Evolutionary conservation across 805 yeast genomes (phyloP), one percentile per base, ranked within the genome.

Genomic region (Sporopachydermia lactativora): DNA sequence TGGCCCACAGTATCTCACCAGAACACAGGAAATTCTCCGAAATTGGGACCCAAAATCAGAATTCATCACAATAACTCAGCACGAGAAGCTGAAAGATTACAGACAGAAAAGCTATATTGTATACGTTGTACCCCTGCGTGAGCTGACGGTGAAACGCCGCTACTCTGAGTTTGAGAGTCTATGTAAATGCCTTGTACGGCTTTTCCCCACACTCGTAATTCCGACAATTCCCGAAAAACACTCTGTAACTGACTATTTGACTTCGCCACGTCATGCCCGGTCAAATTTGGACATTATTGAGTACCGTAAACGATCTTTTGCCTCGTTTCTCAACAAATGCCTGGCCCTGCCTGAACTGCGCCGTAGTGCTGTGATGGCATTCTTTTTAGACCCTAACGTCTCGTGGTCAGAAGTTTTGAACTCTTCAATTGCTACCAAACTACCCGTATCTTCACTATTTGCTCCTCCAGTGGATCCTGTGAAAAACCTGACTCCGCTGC

Each of bases 341-440:
- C 31, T 24, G n/a, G 31, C 31, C 8, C 8, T 24, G 13, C 8
- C 13, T 24, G 31, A 24, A 24, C n/a, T 24, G n/a, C 31, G 31
- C 13, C 8, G 13, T 24, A 24, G 31, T 24, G n/a, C 8, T 24
- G 31, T 24, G 8, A 8, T 24, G 31, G 31, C 31, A 24, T 24
- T 24, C 31, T 24, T 24, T 24, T n/a, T 24, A 24, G 31, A 24
- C n/a, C n/a, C 31, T 24, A 24, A 24, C n/a, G 31, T 24, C n/a
- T 24, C 31, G 31, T 24, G 31, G 31, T 24, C 31, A n/a, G 31
- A 24, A 24, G n/a, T 24, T 44, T 48, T 49, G 17, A 54, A 46
- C 43, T 45, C 49, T 45, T 54, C 59, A 4, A 54, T 48, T 2
- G 57, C 58, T 14, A 51, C 48, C 19, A 54, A 50, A 2, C 50